Evolutionary conservation across 495 filamentous ascomycete species (phyloP).

Genomic region (Copromyces sp.): DNA sequence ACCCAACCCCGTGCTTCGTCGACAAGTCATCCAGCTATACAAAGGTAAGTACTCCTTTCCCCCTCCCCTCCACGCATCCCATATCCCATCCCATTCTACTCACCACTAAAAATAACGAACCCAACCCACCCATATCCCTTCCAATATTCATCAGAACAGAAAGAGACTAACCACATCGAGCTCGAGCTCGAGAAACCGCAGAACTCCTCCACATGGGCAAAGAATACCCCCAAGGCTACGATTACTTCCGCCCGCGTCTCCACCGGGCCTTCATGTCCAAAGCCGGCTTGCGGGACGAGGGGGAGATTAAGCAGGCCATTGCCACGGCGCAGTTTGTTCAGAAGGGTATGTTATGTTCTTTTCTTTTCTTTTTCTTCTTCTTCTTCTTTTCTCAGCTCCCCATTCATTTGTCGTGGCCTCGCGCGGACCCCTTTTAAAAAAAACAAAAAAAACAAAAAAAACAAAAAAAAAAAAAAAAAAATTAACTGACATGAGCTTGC

Average conservation of each 20-base stretch:
- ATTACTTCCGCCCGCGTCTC: constrained; percentile 70
- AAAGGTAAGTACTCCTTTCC: constrained; percentile 54
- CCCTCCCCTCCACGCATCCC: background rate
- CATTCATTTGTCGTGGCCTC: too few relatives aligned
- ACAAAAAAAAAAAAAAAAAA: too few relatives aligned
- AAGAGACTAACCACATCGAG: too few relatives aligned
- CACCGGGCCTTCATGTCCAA: constrained; percentile 79
- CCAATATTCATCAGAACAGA: too few relatives aligned
- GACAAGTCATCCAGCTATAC: constrained; percentile 80
- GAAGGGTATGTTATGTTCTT: constrained; percentile 50
- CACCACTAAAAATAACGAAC: too few relatives aligned
- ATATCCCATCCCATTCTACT: background rate
- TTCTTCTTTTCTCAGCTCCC: too few relatives aligned
- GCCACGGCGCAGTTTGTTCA: constrained; percentile 76
- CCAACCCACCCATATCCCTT: background rate
- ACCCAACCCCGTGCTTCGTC: constrained; percentile 50
- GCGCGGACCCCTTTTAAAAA: too few relatives aligned
- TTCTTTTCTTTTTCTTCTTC: too few relatives aligned
- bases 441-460: too few relatives aligned
- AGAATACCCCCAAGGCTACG: constrained; percentile 79
- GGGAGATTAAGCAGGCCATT: constrained; percentile 65
- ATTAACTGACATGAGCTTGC: too few relatives aligned
- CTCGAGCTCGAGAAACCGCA: background rate
- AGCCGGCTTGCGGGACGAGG: constrained; percentile 56
- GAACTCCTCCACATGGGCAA: constrained; percentile 77